Base-by-base conservation (phyloP, 371 early-diverging fungal species). In the Polyrhizophydium stewartii region DNA sequence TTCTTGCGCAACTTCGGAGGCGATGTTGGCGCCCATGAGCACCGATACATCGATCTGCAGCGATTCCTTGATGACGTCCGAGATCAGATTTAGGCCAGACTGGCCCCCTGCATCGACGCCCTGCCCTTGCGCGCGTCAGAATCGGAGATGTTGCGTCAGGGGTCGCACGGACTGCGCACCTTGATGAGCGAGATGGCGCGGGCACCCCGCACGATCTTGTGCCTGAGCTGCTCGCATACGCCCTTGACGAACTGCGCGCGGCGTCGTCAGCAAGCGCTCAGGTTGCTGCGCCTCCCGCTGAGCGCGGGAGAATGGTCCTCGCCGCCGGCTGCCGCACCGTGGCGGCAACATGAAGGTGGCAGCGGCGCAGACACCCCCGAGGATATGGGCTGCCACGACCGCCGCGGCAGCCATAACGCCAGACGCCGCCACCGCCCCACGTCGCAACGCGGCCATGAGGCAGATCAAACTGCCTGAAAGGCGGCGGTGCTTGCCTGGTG, bases 21-120 rank as follows among this genome's bases (percentile, higher is more conserved):
- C 99, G 76, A 99, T 97, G 76, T 99, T 99, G 51, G 99, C 99
- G 40, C 99, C 99, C 85, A 92, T 94, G 41, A 99, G 74, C 22
- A 92, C 92, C 43, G 88, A 84, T 22, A 92, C 87, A 30, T 88
- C 84, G 52, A 97, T 82, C 30, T 75, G 76, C 28, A 99, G 80
- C 21, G 80, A 72, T 47, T 89, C 85, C 60, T 83, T 74, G 64
- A 99, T 94, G 62, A 89, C 81, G 65, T 94, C 89, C 2, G 95
- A 90, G 63, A 97, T 92, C 22, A 95, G 77, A 1, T 84, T 81
- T 61, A 98, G 82, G n/a, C 79, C 78, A 33, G 88, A 87, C 41
- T 84, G 75, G 25, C 53, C 53, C 79, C 86, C 60, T 43, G 91
- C 88, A 53, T 91, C 94, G 12, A 97, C 84, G 56, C 98, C 97